These are phyloP conservation scores for Eutypella sp. DNA, from an alignment of 2,329 filamentous ascomycete species.

Conservation along the genomic window DNA sequence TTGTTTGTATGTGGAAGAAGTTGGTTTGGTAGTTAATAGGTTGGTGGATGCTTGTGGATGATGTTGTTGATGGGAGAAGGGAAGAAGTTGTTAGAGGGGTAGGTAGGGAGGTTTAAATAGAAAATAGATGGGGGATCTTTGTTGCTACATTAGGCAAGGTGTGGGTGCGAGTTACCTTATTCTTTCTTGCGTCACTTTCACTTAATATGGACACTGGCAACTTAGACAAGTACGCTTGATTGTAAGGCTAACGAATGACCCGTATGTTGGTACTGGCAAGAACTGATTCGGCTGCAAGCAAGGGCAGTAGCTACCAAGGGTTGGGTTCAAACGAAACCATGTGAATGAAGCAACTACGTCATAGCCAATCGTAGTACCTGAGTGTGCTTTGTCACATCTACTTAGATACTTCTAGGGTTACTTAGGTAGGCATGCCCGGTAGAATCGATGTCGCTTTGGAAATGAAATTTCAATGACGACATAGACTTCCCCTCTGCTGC, in stretches of 20 bases:
- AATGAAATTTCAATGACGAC: too few relatives aligned
- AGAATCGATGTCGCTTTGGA: too few relatives aligned
- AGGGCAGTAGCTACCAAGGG: conserved; percentile 4
- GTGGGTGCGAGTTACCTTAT: not conserved
- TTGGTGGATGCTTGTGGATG: conserved; percentile 3
- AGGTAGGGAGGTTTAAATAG: conserved; percentile 20
- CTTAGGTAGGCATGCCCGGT: too few relatives aligned
- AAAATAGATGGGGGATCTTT: conserved; percentile 3
- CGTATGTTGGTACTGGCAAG: not conserved
- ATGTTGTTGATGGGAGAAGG: conserved; percentile 4
- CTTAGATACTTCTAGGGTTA: too few relatives aligned
- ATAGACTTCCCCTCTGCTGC: too few relatives aligned
- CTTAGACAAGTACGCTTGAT: not conserved
- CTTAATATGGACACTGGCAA: not conserved
- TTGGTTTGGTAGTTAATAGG: conserved; percentile 11
- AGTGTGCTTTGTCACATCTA: too few relatives aligned
- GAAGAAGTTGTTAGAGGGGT: conserved; percentile 2
- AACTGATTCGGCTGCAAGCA: not conserved
- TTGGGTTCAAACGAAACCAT: conserved; percentile 6
- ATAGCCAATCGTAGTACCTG: conserved; percentile 6
- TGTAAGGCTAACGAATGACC: not conserved
- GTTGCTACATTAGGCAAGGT: not conserved
- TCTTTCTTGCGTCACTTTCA: not conserved
- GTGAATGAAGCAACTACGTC: conserved; percentile 12
- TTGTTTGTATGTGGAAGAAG: conserved; percentile 11